phyloP scores from a whole-genome alignment of 139 green algal species.

The Chlorokybus atmophyticus region DNA sequence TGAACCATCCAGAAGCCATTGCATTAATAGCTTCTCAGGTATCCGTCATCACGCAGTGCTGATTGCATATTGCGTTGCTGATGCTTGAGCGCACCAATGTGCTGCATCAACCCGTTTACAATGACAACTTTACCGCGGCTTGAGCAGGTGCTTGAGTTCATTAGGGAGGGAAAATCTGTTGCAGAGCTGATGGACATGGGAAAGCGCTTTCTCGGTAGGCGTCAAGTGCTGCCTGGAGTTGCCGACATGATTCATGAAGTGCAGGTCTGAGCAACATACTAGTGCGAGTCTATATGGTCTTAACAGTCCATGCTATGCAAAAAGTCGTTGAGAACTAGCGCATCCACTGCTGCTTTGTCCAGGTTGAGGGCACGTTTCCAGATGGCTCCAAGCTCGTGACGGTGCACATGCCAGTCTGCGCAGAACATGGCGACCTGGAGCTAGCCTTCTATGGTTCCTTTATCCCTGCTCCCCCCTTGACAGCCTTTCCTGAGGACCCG shows the following conservation, averaged over 20 bases:
- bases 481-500: background rate
- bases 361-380: constrained; percentile 35
- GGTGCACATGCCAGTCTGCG: constrained; percentile 30
- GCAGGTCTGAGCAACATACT: constrained; percentile 2
- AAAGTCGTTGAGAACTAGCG: background rate
- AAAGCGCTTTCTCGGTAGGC: constrained; percentile 26
- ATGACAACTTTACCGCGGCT: too few species aligned
- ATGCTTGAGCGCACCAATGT: too few species aligned
- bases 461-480: constrained; percentile 13
- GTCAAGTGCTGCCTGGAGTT: constrained; percentile 30
- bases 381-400: constrained; percentile 40
- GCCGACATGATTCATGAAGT: constrained; percentile 23
- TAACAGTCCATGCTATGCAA: background rate
- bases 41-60: too few species aligned
- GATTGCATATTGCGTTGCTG: too few species aligned
- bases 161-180: constrained; percentile 28
- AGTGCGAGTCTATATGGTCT: background rate
- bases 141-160: constrained; percentile 29
- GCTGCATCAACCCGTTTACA: too few species aligned
- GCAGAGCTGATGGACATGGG: constrained; percentile 32
- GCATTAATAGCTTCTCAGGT: constrained; percentile 31
- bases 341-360: too few species aligned
- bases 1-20: constrained; percentile 34
- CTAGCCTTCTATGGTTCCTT: constrained; percentile 35
- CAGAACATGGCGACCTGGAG: constrained; percentile 25